Evolutionary conservation across 2,329 filamentous ascomycete species (phyloP).

Genomic region (Colletotrichum liriopes): DNA sequence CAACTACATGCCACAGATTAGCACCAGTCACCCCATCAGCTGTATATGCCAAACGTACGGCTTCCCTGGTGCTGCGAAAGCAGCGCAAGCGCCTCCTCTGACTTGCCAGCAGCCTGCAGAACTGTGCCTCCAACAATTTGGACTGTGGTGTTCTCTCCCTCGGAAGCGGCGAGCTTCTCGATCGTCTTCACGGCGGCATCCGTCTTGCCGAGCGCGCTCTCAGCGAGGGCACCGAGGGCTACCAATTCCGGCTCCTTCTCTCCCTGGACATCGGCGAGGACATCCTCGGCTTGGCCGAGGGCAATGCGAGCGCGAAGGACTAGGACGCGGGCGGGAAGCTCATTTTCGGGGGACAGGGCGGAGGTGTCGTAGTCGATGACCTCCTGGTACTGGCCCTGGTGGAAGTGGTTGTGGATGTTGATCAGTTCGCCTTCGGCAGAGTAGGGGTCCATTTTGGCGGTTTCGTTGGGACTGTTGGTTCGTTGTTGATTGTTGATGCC

Average conservation of each 20-base stretch:
- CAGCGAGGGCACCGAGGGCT: conserved; percentile 83
- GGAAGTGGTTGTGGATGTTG: conserved; percentile 80
- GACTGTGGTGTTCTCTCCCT: conserved; percentile 83
- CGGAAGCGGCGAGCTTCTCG: conserved; percentile 77
- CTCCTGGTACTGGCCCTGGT: conserved; percentile 87
- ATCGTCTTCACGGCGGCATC: conserved; percentile 75
- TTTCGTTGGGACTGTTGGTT: conserved; percentile 25
- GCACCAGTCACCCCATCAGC: background rate
- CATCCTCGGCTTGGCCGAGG: conserved; percentile 82
- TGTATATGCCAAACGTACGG: conserved; percentile 69
- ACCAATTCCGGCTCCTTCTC: conserved; percentile 79
- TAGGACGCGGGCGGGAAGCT: conserved; percentile 82
- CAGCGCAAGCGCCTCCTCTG: conserved; percentile 87
- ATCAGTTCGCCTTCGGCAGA: conserved; percentile 80
- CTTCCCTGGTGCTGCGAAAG: conserved; percentile 89
- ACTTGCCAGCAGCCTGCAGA: conserved; percentile 83
- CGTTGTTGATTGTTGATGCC: conserved; percentile 46
- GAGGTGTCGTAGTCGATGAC: conserved; percentile 90
- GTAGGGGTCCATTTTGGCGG: conserved; percentile 75
- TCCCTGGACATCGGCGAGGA: conserved; percentile 77
- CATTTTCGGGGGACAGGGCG: conserved; percentile 84
- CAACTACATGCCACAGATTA: conserved; percentile 61
- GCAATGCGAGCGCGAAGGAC: conserved; percentile 88
- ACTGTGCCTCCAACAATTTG: conserved; percentile 88
- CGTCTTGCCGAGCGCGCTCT: conserved; percentile 72